phyloP scores from a whole-genome alignment of 352 stramenopile genomes.

The Phytophthora citricola region DNA sequence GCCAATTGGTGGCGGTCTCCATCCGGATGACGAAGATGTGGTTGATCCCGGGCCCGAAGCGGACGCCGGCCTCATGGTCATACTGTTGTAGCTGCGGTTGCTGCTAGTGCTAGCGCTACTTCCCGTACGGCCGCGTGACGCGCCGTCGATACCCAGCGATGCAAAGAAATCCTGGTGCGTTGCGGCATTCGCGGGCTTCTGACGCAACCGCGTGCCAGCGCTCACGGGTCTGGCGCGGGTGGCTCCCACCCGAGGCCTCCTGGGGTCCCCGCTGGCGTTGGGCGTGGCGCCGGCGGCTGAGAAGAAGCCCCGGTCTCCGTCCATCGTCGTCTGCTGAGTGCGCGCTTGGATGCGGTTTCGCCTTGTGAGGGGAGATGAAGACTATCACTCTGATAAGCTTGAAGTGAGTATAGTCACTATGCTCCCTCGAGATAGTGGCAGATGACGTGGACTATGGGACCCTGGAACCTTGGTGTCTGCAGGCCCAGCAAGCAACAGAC shows the following conservation, averaged over 20 bases:
- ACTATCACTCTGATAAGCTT: constrained; percentile 6
- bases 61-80: constrained; percentile 27
- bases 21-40: constrained; percentile 26
- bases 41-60: constrained; percentile 13
- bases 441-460: constrained; percentile 9
- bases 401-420: constrained; percentile 12
- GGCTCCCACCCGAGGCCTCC: neutral
- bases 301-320: constrained; percentile 42
- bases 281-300: constrained; percentile 9
- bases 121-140: constrained; percentile 18
- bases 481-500: too few species aligned
- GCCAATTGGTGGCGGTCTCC: constrained; percentile 33
- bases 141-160: constrained; percentile 51
- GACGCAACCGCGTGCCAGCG: constrained; percentile 63
- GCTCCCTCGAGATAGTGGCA: constrained; percentile 15
- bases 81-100: constrained; percentile 44
- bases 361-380: constrained; percentile 14
- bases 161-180: constrained; percentile 62
- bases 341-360: constrained; percentile 41
- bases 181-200: constrained; percentile 50
- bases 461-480: neutral
- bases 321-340: constrained; percentile 31
- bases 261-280: neutral
- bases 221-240: constrained; percentile 53
- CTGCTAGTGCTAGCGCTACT: constrained; percentile 40